Percentiles rank a stretch among this genome's conserved stretches.
Conservation (phyloP, 2,329 filamentous ascomycete genomes). For the Cladosporium sp. region DNA sequence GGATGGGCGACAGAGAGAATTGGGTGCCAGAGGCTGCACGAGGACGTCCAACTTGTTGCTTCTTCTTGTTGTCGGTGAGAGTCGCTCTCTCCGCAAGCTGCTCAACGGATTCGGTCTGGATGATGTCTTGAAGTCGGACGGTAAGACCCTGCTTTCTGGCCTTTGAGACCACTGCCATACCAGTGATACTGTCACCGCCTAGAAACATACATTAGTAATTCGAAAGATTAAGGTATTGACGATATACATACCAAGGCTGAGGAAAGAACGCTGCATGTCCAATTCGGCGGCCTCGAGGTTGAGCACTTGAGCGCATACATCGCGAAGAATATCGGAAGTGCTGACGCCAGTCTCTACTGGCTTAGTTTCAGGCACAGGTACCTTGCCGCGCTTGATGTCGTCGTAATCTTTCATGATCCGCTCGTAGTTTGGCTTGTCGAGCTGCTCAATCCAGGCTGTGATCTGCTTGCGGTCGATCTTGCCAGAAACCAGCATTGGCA, state of each 20-base stretch:
- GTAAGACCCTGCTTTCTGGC: conserved; percentile 16
- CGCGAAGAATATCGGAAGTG: conserved; percentile 13
- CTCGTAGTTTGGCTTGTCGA: conserved; percentile 20
- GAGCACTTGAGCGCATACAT: conserved; percentile 14
- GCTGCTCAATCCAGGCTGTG: conserved; percentile 19
- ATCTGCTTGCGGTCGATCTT: conserved; percentile 23
- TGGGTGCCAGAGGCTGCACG: conserved; percentile 5
- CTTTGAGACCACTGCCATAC: conserved; percentile 17
- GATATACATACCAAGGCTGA: conserved; percentile 3
- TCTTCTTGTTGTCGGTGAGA: neutral
- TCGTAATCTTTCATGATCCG: conserved; percentile 22
- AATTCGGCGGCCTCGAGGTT: conserved; percentile 1
- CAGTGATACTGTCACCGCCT: conserved; percentile 18
- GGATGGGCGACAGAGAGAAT: conserved; percentile 17
- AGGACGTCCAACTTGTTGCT: conserved; percentile 12
- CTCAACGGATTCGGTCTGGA: conserved; percentile 17
- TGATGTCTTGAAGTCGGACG: conserved; percentile 19
- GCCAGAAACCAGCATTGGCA: conserved; percentile 21
- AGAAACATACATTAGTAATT: neutral
- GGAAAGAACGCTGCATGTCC: conserved; percentile 14
- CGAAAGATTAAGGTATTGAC: neutral
- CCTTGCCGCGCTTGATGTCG: conserved; percentile 17
- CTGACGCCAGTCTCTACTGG: neutral
- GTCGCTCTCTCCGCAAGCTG: conserved; percentile 4
- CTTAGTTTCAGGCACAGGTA: conserved; percentile 1